Conservation (phyloP, 495 filamentous ascomycete genomes). For the Podospora anserina region DNA sequence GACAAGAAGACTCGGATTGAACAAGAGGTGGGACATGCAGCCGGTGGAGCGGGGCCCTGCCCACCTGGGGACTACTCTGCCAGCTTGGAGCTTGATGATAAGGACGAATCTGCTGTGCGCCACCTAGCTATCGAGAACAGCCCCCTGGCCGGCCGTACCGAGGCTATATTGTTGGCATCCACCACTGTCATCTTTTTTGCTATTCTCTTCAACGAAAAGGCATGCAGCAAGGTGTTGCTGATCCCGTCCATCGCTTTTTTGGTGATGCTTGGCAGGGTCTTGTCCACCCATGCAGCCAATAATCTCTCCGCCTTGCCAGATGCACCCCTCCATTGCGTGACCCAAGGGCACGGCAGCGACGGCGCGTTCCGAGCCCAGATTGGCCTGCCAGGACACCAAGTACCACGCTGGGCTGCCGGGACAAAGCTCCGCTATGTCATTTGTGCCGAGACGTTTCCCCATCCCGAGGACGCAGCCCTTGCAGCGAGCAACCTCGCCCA, state of each 20-base stretch:
- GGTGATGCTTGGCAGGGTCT: neutral
- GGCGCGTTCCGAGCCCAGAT: conserved; percentile 7
- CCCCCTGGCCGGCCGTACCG: neutral
- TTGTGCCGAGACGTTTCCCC: neutral
- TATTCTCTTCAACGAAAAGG: neutral
- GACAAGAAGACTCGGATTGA: neutral
- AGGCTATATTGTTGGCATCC: neutral
- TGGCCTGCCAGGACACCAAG: neutral
- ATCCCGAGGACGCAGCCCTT: neutral
- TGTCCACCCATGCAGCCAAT: neutral
- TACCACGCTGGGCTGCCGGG: neutral
- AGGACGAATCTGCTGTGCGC: neutral
- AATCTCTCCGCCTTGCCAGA: neutral
- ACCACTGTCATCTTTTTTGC: neutral
- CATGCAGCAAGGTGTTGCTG: neutral
- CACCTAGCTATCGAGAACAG: neutral
- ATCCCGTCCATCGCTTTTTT: neutral
- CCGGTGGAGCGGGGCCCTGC: neutral
- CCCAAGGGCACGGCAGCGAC: neutral
- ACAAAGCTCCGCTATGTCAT: neutral
- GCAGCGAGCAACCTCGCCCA: neutral
- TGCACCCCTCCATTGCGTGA: neutral
- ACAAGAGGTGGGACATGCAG: neutral
- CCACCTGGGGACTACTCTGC: neutral
- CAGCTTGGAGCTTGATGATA: neutral